These are phyloP conservation scores for Aspergillus piperis DNA, from an alignment of 2,329 filamentous ascomycete species.

Conservation along the genomic window DNA sequence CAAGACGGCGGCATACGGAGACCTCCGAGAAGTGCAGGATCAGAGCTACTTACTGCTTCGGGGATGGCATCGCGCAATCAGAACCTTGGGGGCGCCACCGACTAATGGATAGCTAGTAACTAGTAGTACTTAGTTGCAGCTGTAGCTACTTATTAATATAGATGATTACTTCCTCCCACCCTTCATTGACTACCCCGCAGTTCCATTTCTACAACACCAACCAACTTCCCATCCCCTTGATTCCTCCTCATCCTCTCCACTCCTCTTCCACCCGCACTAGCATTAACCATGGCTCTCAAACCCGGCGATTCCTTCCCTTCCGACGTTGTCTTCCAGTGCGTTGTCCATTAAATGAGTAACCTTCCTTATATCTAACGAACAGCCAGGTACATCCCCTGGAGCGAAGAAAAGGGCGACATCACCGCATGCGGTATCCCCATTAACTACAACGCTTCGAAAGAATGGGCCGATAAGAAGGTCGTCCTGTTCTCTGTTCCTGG, in stretches of 20 bases:
- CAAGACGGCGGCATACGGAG: not conserved
- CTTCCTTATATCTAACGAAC: not conserved
- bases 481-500: slow-evolving; percentile 72
- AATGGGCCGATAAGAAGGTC: slow-evolving; percentile 71
- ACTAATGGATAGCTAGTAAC: not conserved
- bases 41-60: not conserved
- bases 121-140: not conserved
- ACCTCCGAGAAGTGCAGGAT: not conserved
- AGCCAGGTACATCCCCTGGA: slow-evolving; percentile 72
- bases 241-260: not conserved
- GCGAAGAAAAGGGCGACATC: slow-evolving; percentile 67
- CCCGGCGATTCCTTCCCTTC: slow-evolving; percentile 80
- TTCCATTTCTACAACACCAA: not conserved
- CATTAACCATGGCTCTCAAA: slow-evolving; percentile 58
- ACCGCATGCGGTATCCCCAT: slow-evolving; percentile 76
- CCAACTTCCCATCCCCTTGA: not conserved
- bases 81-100: not conserved
- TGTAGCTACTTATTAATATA: not conserved
- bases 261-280: too few species aligned
- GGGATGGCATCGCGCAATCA: not conserved
- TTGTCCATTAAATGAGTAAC: slow-evolving; percentile 7
- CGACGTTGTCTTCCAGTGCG: slow-evolving; percentile 72
- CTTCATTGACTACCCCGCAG: not conserved
- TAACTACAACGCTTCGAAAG: slow-evolving; percentile 76
- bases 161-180: not conserved